Evolutionary conservation across 2,329 filamentous ascomycete genomes (phyloP), one percentile per base, ranked within the genome.

Genomic region (Epichloe baconii): DNA sequence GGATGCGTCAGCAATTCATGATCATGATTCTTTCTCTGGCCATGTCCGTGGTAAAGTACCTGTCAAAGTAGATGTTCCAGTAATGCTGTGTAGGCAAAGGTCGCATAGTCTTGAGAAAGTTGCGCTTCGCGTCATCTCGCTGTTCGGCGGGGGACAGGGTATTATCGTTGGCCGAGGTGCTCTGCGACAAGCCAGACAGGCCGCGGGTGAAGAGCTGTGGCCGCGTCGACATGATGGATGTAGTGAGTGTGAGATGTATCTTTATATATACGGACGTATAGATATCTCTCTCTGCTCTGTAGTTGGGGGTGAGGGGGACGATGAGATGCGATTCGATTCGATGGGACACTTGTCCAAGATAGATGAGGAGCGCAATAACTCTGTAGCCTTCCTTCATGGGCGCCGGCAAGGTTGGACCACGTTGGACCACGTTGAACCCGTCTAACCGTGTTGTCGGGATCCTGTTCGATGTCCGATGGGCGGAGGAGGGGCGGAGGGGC

Each of bases 121-220:
- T 89, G 71, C 85, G 82, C 80, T 89, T 89, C 52, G 85, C 85
- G 68, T 85, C 82, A 66, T 86, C 85, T 61, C 86, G 83, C 66
- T 82, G 77, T 61, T 83, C 80, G 51, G 86, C 84, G 26, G 86
- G 85, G 10, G 85, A 86, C 56, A 75, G 73, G 53, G 79, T 79
- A 54, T 74, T 79, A 54, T 74, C 76, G 62, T 78, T 79, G 46
- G 77, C 69, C 55, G 78, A 75, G 58, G 76, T 73, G 65, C 74
- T 73, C 63, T 82, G 75, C 52, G 78, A 77, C 53, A 83, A 74
- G 52, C 73, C 71, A 35, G 83, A 80, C 53, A 86, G 76, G 63
- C 78, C 79, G 58, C 77, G 73, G 43, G 80, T 83, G 63, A 82
- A 78, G 64, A 82, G 71, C 52, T 73, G 70, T 37, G 79, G 78